Evolutionary conservation across 2,329 filamentous ascomycete species (phyloP), one percentile per base, ranked within the genome.

Genomic region (Lasiodiplodia sp.): DNA sequence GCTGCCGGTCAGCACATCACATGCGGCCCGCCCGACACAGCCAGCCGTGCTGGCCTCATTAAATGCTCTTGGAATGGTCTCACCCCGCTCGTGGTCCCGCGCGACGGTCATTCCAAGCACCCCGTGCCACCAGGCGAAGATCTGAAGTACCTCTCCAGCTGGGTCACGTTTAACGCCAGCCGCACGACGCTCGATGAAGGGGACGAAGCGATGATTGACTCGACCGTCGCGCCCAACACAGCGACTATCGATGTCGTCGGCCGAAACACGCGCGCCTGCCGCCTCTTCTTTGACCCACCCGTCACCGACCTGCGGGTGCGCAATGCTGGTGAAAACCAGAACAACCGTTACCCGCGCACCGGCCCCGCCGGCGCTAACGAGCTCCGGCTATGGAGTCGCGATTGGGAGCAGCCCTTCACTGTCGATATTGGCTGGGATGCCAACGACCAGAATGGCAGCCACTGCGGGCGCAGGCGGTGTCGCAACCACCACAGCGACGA

Each of bases 351-450:
- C 77, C 87, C 89, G 21, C 82, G 86, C 53, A 86, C 88, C 6
- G 87, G 89, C 0, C 83, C 88, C 8, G 84, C 85, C 14, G 92
- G 92, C 0, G 85, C 91, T 68, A 85, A 84, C 52, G 87, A 91
- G 70, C 85, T 97, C 66, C 87, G 91, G 69, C 85, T 98, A 12
- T 97, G 94, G 91, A 91, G 92, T 72, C 86, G 96, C 40, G 88
- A 90, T 44, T 97, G 93, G 90, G 86, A 89, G 58, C 88, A 88
- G 34, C 86, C 86, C 3, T 97, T 94, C 92, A 86, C 86, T 18
- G 90, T 97, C 21, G 88, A 92, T 73, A 85, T 96, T 2, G 84
- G 87, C 67, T 94, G 91, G 90, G 82, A 84, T 21, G 71, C 73
- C 70, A 72, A 73, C 68, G 71, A 76, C 18, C 74, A 75, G 67